Percentiles rank a stretch among this genome's conserved stretches.
phyloP scores from a whole-genome alignment of 2,329 filamentous ascomycete species.

The Diaporthe sp. region DNA sequence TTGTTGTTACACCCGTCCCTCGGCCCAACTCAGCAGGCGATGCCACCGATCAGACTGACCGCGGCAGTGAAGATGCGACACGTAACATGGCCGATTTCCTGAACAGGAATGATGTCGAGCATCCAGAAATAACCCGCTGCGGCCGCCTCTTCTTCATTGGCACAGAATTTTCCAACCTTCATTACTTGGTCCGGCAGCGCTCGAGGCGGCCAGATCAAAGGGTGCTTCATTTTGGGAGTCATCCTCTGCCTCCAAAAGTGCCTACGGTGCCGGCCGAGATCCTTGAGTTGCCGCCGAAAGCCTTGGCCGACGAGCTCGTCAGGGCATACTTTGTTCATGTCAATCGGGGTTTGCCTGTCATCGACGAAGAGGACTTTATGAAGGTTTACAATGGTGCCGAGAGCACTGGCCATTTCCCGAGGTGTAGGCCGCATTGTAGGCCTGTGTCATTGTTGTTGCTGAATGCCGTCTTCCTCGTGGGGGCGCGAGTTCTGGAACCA shows the following conservation, averaged over 20 bases:
- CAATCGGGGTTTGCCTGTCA: background rate
- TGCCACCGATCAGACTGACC: background rate
- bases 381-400: background rate
- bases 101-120: background rate
- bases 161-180: background rate
- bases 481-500: background rate
- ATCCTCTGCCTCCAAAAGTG: background rate
- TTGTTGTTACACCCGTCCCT: too few species aligned
- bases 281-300: background rate
- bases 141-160: conserved; percentile 4
- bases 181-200: background rate
- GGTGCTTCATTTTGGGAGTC: background rate
- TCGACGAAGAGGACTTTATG: conserved; percentile 9
- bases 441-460: background rate
- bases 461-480: background rate
- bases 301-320: background rate
- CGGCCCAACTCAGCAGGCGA: background rate
- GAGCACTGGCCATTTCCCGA: background rate
- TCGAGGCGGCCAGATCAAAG: background rate
- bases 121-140: background rate
- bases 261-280: background rate
- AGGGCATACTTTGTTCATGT: background rate
- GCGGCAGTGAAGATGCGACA: background rate
- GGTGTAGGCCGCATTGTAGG: background rate
- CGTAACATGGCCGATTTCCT: conserved; percentile 3